A percentile compares a stretch with the other conserved stretches of the same genome.
Evolutionary conservation across 2,329 filamentous ascomycete genomes (phyloP).

Genomic region (Diaporthe ampelina): DNA sequence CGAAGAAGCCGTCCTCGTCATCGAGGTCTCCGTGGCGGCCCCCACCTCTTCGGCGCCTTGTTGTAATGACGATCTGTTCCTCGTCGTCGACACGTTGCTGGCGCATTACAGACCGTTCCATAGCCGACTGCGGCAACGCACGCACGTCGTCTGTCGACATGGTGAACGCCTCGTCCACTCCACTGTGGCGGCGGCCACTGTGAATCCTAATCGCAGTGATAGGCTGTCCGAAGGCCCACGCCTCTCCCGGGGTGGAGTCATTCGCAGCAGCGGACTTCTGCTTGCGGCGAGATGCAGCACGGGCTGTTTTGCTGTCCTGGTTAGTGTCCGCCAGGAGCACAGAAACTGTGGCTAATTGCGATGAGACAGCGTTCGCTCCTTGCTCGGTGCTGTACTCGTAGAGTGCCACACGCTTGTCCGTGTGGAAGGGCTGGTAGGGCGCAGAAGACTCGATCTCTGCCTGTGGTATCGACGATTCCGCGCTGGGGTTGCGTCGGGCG

Average conservation of each 20-base stretch:
- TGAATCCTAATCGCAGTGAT: constrained; percentile 67
- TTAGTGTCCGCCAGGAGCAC: constrained; percentile 57
- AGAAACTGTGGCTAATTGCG: constrained; percentile 54
- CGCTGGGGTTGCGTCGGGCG: constrained; percentile 56
- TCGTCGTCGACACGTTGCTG: constrained; percentile 71
- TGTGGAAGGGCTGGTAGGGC: constrained; percentile 96
- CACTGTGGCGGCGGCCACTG: constrained; percentile 60
- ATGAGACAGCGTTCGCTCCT: constrained; percentile 34
- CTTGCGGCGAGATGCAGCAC: constrained; percentile 46
- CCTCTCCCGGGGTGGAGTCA: constrained; percentile 34
- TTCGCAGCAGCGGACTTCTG: constrained; percentile 44
- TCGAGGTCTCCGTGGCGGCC: constrained; percentile 64
- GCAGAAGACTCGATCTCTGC: constrained; percentile 97
- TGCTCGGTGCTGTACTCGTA: constrained; percentile 68
- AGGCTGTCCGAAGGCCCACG: constrained; percentile 73
- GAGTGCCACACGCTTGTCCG: constrained; percentile 85
- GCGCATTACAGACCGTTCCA: constrained; percentile 65
- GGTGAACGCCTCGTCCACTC: constrained; percentile 66
- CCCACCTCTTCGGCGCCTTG: constrained; percentile 75
- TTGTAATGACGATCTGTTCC: constrained; percentile 87
- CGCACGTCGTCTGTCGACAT: constrained; percentile 67
- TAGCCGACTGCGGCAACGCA: constrained; percentile 73
- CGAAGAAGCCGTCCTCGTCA: constrained; percentile 86
- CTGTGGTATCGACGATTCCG: constrained; percentile 76
- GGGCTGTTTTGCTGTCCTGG: constrained; percentile 55